These are phyloP conservation scores for Boletus barrowsii DNA, from an alignment of 768 basidiomycete genomes.

Conservation along the genomic window DNA sequence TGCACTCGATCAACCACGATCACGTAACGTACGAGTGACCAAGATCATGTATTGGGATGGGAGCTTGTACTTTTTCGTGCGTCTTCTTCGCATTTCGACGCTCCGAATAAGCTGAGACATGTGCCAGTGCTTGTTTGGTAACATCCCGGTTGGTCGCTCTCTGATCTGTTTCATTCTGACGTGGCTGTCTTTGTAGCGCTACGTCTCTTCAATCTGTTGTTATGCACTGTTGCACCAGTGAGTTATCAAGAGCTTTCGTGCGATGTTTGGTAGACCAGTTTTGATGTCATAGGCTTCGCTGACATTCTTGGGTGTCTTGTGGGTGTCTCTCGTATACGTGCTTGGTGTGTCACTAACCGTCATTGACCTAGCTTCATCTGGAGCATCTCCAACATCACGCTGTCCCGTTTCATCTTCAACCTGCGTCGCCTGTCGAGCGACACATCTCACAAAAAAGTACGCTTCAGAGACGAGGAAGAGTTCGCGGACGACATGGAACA, in stretches of 20 bases:
- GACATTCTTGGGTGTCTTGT: constrained; percentile 22
- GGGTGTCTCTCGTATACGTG: not conserved
- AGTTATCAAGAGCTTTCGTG: not conserved
- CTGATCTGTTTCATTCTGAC: not conserved
- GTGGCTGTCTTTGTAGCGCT: constrained; percentile 8
- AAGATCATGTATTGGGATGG: constrained; percentile 30
- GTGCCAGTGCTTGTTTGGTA: constrained; percentile 26
- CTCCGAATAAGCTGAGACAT: not conserved
- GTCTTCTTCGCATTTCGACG: not conserved
- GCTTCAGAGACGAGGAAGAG: not conserved
- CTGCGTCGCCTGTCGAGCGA: constrained; percentile 21
- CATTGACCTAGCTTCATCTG: constrained; percentile 32
- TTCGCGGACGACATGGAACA: not conserved
- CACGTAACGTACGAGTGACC: constrained; percentile 13
- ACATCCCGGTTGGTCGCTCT: not conserved
- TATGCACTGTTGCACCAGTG: constrained; percentile 23
- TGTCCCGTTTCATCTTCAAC: constrained; percentile 34
- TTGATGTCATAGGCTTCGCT: constrained; percentile 15
- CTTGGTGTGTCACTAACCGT: not conserved
- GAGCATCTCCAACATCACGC: constrained; percentile 33
- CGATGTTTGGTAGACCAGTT: not conserved
- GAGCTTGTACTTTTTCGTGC: constrained; percentile 26
- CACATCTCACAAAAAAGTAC: not conserved
- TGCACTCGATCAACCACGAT: constrained; percentile 25
- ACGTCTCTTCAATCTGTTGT: constrained; percentile 20